Base-by-base conservation (phyloP, 257 asterid genomes). In the Solanum tacnaense region DNA sequence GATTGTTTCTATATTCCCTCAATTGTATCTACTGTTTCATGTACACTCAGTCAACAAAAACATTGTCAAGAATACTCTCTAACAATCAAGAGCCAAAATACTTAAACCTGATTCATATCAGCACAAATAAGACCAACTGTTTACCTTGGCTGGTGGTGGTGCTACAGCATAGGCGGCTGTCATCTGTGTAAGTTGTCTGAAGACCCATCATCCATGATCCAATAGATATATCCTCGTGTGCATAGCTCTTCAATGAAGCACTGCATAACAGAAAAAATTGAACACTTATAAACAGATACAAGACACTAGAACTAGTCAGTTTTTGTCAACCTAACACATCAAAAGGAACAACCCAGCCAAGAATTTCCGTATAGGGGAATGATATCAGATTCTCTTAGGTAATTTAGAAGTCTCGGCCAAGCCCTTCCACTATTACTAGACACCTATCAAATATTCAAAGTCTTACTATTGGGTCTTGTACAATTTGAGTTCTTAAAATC, bases 161-260 rank as follows among this genome's bases (percentile, higher is more conserved):
- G 91, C 91, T 86, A 90, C 99, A 96, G 91, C 99, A 96, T 72
- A 96, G 83, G 81, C 93, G 98, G 88, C 91, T 92, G 84, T 96
- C 99, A 73, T 96, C 99, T 88, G 91, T 94, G 86, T 96, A 94
- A 72, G 96, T 95, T 89, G 98, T 94, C 89, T 89, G 91, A 85
- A 96, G 89, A 67, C 99, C 99, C 93, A 96, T 95, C 98, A 96
- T 95, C 99, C 99, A 96, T n/a, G 99, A 96, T 9, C 99, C 98
- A 25, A 96, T 91, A 21, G 98, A 94, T 88, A 86, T 90, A 91
- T 96, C 99, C 78, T 94, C 98, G 38, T 94, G 94, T 34, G 98
- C 98, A 75, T 94, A 96, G 70, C 94, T 92, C 93, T 95, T 96
- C 92, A 96, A 90, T 36, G 98, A 94, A 58, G 94, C 98, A 91